Evolutionary conservation across 2,329 filamentous ascomycete species (phyloP).

Genomic region (Claviceps sp.): DNA sequence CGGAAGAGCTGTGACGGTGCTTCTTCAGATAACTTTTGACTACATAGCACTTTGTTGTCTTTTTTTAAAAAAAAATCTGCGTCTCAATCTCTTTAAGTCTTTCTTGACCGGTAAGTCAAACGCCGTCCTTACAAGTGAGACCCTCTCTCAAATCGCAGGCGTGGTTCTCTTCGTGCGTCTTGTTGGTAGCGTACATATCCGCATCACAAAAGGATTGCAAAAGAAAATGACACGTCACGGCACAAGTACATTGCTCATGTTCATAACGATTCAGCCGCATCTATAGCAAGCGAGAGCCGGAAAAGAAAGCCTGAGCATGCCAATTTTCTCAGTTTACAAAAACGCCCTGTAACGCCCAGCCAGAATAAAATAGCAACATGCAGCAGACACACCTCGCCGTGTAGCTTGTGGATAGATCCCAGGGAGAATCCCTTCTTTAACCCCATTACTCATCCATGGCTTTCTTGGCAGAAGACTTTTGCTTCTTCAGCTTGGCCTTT

Average conservation of each 20-base stretch:
- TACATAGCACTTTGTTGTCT: no score
- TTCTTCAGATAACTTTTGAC: no score
- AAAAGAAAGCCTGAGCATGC: not conserved
- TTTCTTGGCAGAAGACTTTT: conserved; percentile 43
- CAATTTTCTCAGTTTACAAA: not conserved
- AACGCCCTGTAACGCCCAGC: not conserved
- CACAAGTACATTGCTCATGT: not conserved
- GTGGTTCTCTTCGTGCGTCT: no score
- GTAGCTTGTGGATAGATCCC: not conserved
- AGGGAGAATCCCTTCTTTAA: no score
- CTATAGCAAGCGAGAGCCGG: not conserved
- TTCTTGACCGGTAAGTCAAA: no score
- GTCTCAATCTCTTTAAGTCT: no score
- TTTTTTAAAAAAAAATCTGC: no score
- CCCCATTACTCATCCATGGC: conserved; percentile 29
- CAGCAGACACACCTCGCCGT: not conserved
- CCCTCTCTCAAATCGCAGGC: no score
- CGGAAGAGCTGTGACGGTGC: conserved; percentile 23
- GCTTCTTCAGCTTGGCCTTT: conserved; percentile 44
- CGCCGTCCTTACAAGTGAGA: no score
- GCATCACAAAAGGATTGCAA: no score
- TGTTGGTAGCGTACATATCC: no score
- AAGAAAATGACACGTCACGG: not conserved
- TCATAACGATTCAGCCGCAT: not conserved
- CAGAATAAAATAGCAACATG: not conserved